Conservation (phyloP, 177 flowering plant genomes). For the Vitis hybrid region DNA sequence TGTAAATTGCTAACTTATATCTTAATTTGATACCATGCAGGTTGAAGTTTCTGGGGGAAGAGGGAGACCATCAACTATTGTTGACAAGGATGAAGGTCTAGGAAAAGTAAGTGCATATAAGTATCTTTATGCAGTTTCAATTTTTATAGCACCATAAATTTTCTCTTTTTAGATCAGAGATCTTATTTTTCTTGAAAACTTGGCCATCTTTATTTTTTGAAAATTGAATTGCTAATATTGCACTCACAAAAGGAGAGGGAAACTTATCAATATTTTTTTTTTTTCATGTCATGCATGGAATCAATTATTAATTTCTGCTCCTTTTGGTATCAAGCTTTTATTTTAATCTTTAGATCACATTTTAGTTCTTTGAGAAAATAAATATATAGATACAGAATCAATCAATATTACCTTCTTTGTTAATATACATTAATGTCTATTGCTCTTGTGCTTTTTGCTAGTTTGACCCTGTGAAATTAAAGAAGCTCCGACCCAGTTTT, state of each 20-base stretch:
- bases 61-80: conserved; percentile 64
- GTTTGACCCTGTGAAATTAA: conserved; percentile 88
- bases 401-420: neutral
- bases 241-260: no score
- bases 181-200: no score
- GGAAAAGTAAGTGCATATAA: conserved; percentile 51
- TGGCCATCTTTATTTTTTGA: no score
- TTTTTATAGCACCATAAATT: no score
- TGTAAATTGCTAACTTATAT: neutral
- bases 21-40: conserved; percentile 31
- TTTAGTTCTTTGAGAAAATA: neutral
- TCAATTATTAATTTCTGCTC: neutral
- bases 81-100: conserved; percentile 87
- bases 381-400: neutral
- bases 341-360: neutral
- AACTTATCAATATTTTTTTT: no score
- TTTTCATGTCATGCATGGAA: no score
- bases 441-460: conserved; percentile 23
- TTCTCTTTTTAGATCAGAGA: no score
- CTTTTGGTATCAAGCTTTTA: neutral
- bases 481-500: conserved; percentile 91
- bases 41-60: conserved; percentile 89
- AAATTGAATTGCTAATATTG: no score
- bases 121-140: no score
- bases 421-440: neutral